Percentiles rank a stretch among this genome's conserved stretches.
Conservation (phyloP, 345 rosid species). For the Camelina neglecta region DNA sequence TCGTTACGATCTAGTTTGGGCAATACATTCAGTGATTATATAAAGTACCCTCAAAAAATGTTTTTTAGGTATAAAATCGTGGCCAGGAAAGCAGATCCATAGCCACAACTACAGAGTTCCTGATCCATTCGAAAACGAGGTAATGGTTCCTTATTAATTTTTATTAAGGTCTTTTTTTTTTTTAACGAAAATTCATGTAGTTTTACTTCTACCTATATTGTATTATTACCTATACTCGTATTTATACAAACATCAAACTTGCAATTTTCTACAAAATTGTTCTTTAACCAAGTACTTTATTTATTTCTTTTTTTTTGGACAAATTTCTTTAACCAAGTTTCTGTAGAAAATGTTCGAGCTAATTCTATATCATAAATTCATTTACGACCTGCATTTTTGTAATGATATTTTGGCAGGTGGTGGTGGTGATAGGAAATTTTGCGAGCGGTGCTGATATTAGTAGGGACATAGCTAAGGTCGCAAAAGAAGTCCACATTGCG, state of each 20-base stretch:
- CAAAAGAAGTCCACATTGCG: conserved; percentile 66
- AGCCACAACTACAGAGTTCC: background rate
- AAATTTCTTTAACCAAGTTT: background rate
- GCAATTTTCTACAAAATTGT: background rate
- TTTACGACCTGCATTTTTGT: background rate
- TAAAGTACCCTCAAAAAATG: too few relatives aligned
- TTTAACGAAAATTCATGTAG: background rate
- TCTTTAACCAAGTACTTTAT: background rate
- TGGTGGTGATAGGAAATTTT: conserved; percentile 62
- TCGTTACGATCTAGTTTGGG: too few relatives aligned
- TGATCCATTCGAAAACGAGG: background rate
- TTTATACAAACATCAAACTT: background rate
- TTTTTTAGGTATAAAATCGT: background rate
- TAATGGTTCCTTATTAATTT: background rate
- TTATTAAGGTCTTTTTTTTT: too few relatives aligned
- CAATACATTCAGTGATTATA: too few relatives aligned
- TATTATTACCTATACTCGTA: background rate
- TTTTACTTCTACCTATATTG: background rate
- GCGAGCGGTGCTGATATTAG: conserved; percentile 65
- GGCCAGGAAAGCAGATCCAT: background rate
- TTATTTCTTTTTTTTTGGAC: too few relatives aligned
- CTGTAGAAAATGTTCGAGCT: background rate
- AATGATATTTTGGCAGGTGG: conserved; percentile 45
- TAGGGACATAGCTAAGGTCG: conserved; percentile 62
- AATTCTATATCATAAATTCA: background rate